Conservation (phyloP, 306 rosid genomes). For the Spatholobus suberectus region DNA sequence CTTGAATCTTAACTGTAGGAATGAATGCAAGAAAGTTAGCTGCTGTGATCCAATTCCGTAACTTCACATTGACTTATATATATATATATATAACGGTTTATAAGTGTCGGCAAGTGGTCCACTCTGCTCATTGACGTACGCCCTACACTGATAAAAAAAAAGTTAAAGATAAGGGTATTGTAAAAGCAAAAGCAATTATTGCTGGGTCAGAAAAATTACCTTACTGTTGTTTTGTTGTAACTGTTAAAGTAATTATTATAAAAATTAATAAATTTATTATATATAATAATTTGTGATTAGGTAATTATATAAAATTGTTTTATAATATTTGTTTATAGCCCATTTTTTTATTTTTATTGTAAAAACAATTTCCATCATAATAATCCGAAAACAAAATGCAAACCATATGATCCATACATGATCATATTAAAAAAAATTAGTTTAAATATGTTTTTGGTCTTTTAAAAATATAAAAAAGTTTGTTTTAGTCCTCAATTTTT, state of each 20-base stretch:
- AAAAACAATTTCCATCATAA: neutral
- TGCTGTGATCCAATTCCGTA: no score
- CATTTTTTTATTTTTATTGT: neutral
- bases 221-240: neutral
- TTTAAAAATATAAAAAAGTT: no score
- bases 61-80: constrained; percentile 1
- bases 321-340: no score
- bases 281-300: no score
- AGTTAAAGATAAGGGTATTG: neutral
- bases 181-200: constrained; percentile 27
- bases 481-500: no score
- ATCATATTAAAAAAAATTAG: no score
- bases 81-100: neutral
- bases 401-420: neutral
- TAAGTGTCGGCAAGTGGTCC: constrained; percentile 41
- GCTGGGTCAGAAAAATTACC: neutral
- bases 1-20: no score
- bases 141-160: neutral
- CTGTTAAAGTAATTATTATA: no score
- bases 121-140: constrained; percentile 3
- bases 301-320: no score
- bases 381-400: neutral
- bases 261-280: no score
- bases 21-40: no score
- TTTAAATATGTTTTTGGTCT: no score